Conservation (phyloP, 805 yeast species). For the Henningerozyma blattae region DNA sequence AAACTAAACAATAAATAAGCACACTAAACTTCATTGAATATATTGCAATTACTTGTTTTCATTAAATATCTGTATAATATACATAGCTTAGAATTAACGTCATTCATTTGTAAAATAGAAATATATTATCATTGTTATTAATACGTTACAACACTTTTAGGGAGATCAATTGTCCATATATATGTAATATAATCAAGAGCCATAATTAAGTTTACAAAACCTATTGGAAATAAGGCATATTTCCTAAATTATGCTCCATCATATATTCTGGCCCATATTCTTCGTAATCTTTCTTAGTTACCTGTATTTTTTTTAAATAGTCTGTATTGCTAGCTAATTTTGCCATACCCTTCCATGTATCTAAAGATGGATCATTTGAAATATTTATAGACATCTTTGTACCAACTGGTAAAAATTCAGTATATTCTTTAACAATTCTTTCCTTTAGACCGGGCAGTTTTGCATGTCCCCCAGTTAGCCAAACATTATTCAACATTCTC, state of each 20-base stretch:
- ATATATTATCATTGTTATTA: neutral
- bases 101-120: conserved; percentile 2
- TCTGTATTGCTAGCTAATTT: conserved; percentile 50
- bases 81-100: neutral
- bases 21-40: too few relatives aligned
- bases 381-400: conserved; percentile 45
- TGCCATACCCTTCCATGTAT: conserved; percentile 94
- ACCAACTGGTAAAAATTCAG: conserved; percentile 57
- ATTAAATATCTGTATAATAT: too few relatives aligned
- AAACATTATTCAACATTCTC: conserved; percentile 42
- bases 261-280: conserved; percentile 87
- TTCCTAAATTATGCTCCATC: conserved; percentile 76
- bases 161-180: neutral
- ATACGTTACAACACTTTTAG: neutral
- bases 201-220: too few relatives aligned
- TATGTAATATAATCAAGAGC: too few relatives aligned
- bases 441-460: conserved; percentile 50
- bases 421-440: conserved; percentile 60
- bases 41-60: too few relatives aligned
- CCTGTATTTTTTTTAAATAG: conserved; percentile 31
- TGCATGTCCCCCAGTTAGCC: conserved; percentile 81
- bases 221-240: conserved; percentile 24
- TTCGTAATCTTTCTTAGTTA: conserved; percentile 64
- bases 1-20: too few relatives aligned
- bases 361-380: conserved; percentile 60